Evolutionary conservation across 257 asterid species (phyloP).

Genomic region (Craterostigma plantagineum): DNA sequence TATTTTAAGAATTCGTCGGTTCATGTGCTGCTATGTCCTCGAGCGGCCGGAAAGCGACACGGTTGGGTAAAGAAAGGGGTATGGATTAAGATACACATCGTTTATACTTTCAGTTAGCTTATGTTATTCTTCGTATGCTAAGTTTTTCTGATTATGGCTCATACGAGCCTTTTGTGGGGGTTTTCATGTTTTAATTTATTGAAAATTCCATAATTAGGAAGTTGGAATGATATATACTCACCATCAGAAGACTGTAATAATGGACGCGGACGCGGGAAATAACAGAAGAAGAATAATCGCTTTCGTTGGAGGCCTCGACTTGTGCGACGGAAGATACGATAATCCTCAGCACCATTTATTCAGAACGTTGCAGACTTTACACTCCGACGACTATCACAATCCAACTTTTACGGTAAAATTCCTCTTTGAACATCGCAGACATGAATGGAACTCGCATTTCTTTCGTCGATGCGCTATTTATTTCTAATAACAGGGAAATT

Average conservation of each 20-base stretch:
- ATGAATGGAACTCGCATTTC: constrained; percentile 4
- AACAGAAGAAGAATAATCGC: constrained; percentile 76
- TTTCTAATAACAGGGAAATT: constrained; percentile 38
- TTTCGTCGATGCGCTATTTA: constrained; percentile 6
- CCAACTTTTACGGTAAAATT: constrained; percentile 59
- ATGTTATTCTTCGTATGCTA: neutral
- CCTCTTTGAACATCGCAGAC: constrained; percentile 1
- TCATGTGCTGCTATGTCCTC: constrained; percentile 89
- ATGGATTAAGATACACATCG: constrained; percentile 13
- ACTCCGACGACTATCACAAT: constrained; percentile 67
- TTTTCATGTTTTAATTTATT: constrained; percentile 6
- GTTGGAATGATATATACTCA: constrained; percentile 71
- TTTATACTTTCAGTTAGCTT: too few relatives aligned
- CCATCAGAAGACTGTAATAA: constrained; percentile 92
- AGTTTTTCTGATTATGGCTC: too few relatives aligned
- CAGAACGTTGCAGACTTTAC: constrained; percentile 47
- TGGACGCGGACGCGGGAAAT: constrained; percentile 74
- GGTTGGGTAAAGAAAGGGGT: constrained; percentile 93
- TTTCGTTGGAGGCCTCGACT: constrained; percentile 80
- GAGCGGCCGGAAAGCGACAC: constrained; percentile 92
- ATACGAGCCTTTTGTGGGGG: neutral
- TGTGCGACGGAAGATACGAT: constrained; percentile 97
- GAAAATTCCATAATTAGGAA: constrained; percentile 33
- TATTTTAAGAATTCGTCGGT: constrained; percentile 89
- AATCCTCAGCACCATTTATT: constrained; percentile 76